Percentiles rank a stretch among this genome's conserved stretches.
Evolutionary conservation across 805 yeast species (phyloP).

Genomic region (Ogataea methanolica): DNA sequence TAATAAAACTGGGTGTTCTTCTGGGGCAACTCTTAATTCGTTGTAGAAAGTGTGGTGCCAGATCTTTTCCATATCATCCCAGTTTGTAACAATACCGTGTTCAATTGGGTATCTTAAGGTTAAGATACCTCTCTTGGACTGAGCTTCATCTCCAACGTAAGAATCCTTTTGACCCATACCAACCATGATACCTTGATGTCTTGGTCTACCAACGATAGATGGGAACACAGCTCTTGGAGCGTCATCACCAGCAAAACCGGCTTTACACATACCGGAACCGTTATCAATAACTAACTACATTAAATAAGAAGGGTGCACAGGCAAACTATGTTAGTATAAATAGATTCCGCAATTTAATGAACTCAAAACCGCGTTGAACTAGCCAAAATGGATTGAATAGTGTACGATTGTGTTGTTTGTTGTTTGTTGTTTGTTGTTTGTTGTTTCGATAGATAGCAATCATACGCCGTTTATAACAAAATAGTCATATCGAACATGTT

Average conservation of each 20-base stretch:
- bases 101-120: constrained; percentile 98
- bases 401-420: too few species aligned
- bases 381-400: too few species aligned
- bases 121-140: constrained; percentile 99
- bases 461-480: too few species aligned
- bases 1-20: constrained; percentile 98
- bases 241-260: constrained; percentile 99
- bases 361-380: too few species aligned
- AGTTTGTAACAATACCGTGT: constrained; percentile 99
- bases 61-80: constrained; percentile 99
- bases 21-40: constrained; percentile 99
- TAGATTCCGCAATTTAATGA: not conserved
- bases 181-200: constrained; percentile 99
- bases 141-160: constrained; percentile 99
- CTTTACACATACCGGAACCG: constrained; percentile 99
- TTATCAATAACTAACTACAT: constrained; percentile 82
- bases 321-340: constrained; percentile 14
- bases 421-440: too few species aligned
- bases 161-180: constrained; percentile 99
- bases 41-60: constrained; percentile 99
- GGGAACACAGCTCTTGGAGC: constrained; percentile 99
- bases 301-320: not conserved
- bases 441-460: too few species aligned
- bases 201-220: constrained; percentile 99
- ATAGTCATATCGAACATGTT: too few species aligned